Evolutionary conservation across 1,284 basidiomycete species (phyloP), one percentile per base, ranked within the genome.

Genomic region (Ustilago hordei): DNA sequence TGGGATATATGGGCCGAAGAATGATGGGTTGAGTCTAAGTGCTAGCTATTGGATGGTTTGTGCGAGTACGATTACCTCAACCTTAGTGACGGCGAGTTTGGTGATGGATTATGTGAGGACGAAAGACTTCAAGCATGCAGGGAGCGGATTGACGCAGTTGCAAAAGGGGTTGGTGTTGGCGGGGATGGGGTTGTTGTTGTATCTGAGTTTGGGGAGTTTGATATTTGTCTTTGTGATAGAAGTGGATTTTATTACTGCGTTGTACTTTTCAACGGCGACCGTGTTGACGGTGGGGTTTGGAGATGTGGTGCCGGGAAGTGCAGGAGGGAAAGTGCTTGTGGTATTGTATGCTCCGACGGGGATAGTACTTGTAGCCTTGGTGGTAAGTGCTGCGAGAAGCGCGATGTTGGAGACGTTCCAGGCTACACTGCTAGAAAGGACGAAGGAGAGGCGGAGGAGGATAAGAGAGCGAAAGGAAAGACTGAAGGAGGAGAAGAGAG

Each of bases 111-210:
- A 78, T 47, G 57, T 75, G 17, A 50, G 84, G 15, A 93, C 91
- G 0, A 88, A 89, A 0, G 89, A 93, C 75, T 94, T 95, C 75
- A 86, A 88, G 1, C 88, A 88, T 55, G 91, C 91, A 62, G 93
- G 60, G 88, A 85, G n/a, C 64, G 93, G 93, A 0, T 86, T 95
- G 38, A 94, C 93, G 0, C 89, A 90, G 35, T 93, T 91, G 81
- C 93, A 95, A 81, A 90, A 93, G 19, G 85, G 91, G 0, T 89
- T 95, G 19, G 90, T 92, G 45, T 91, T 95, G 72, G 90, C 93
- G 55, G 91, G 92, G 57, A 81, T 82, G 80, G 70, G 66, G 2
- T 52, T 83, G 56, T 52, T 95, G 19, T 88, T 89, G 62, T 94
- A 94, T 85, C 88, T 94, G 62, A 92, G 91, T 31, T 53, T 87